Conservation (phyloP, 352 stramenopile species). For the Phytophthora sojae region DNA sequence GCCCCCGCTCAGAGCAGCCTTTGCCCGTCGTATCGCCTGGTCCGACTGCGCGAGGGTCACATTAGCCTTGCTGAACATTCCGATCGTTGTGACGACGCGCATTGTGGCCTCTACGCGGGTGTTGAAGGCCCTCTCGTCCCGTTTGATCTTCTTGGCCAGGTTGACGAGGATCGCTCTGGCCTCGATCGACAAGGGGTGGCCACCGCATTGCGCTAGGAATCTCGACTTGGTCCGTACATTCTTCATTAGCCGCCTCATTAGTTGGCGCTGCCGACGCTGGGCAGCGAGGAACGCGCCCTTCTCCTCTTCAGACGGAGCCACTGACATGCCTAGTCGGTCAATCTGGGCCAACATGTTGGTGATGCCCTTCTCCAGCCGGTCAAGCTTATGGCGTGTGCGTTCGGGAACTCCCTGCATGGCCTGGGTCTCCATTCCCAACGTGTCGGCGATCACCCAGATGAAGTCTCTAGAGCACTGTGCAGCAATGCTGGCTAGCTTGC, state of each 20-base stretch:
- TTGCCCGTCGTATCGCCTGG: not conserved
- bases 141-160: conserved; percentile 10
- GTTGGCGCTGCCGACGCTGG: not conserved
- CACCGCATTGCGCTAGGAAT: conserved; percentile 6
- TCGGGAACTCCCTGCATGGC: not conserved
- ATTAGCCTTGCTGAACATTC: not conserved
- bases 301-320: not conserved
- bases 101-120: not conserved
- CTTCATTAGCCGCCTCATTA: conserved; percentile 8
- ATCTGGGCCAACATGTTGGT: not conserved
- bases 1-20: not conserved
- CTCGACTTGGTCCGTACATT: conserved; percentile 5
- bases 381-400: not conserved
- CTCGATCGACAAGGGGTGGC: not conserved
- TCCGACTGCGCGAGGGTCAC: not conserved
- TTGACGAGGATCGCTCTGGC: conserved; percentile 4
- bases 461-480: too few relatives aligned
- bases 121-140: conserved; percentile 8
- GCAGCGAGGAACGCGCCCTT: conserved; percentile 4
- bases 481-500: not conserved
- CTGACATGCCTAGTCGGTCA: not conserved
- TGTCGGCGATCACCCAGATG: not conserved
- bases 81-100: not conserved
- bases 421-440: not conserved
- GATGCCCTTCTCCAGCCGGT: not conserved